Evolutionary conservation across 2,329 filamentous ascomycete species (phyloP).

Genomic region (Aspergillus uvarum): DNA sequence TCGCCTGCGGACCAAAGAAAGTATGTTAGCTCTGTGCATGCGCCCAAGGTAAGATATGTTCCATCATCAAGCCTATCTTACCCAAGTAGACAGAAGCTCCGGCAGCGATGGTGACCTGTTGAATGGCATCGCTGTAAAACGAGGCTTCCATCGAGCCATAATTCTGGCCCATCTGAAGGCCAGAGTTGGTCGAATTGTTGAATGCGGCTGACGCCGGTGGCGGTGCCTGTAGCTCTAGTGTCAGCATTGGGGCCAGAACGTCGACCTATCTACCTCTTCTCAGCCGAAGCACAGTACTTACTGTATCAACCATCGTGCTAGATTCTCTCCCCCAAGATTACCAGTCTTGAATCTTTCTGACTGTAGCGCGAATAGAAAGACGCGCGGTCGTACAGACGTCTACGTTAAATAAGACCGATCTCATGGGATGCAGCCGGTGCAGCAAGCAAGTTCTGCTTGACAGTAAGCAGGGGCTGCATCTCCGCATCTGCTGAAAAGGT

Average conservation of each 20-base stretch:
- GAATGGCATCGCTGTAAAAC: constrained; percentile 1
- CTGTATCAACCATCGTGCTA: neutral
- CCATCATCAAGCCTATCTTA: neutral
- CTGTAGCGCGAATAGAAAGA: neutral
- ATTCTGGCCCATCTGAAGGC: constrained; percentile 4
- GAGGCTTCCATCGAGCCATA: neutral
- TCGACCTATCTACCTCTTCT: neutral
- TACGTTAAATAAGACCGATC: neutral
- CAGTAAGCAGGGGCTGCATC: neutral
- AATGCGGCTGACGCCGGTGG: neutral
- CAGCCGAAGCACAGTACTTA: neutral
- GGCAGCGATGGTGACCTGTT: neutral
- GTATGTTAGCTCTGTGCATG: neutral
- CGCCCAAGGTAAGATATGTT: neutral
- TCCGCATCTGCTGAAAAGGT: neutral
- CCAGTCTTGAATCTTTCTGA: neutral
- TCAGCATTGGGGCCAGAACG: neutral
- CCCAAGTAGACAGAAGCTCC: constrained; percentile 5
- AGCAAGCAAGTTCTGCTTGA: neutral
- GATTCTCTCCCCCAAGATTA: neutral
- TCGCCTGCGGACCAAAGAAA: neutral
- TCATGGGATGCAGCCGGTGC: neutral
- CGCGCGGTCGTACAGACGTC: neutral
- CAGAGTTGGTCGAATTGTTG: neutral
- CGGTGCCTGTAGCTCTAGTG: neutral